Percentiles rank a stretch among this genome's conserved stretches.
Evolutionary conservation across 2,329 filamentous ascomycete species (phyloP).

Genomic region (Fusarium sp.): DNA sequence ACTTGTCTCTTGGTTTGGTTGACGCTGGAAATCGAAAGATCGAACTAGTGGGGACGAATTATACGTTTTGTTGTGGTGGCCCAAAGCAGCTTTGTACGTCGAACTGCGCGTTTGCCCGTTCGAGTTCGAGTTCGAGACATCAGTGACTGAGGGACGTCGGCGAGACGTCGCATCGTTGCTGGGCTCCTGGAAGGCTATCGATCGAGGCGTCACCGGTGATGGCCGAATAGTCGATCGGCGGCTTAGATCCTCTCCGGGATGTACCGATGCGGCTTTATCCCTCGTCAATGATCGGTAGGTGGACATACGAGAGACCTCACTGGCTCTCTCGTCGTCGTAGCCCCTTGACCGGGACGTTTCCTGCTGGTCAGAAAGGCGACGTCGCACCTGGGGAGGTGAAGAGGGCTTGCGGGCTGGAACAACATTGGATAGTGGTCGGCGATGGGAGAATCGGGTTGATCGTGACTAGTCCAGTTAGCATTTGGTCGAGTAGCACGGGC

Average conservation of each 20-base stretch:
- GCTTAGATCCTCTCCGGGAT: slow-evolving; percentile 52
- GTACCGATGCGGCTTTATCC: slow-evolving; percentile 57
- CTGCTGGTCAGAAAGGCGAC: slow-evolving; percentile 69
- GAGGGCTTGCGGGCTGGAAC: slow-evolving; percentile 60
- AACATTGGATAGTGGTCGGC: slow-evolving; percentile 65
- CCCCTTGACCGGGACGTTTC: slow-evolving; percentile 55
- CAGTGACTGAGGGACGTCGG: slow-evolving; percentile 60
- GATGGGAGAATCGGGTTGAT: slow-evolving; percentile 58
- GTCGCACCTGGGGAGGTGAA: slow-evolving; percentile 63
- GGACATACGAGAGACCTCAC: slow-evolving; percentile 55
- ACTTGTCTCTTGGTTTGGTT: slow-evolving; percentile 44
- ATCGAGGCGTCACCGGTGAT: slow-evolving; percentile 63
- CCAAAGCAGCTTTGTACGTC: slow-evolving; percentile 53
- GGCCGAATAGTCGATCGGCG: slow-evolving; percentile 53
- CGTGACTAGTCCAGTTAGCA: slow-evolving; percentile 57
- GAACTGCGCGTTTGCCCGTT: slow-evolving; percentile 55
- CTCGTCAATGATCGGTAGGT: slow-evolving; percentile 56
- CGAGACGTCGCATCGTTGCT: slow-evolving; percentile 46
- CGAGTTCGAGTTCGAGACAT: slow-evolving; percentile 47
- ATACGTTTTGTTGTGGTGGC: slow-evolving; percentile 53
- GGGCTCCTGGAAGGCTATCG: slow-evolving; percentile 60
- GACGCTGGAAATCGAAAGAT: slow-evolving; percentile 49
- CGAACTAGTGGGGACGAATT: slow-evolving; percentile 71
- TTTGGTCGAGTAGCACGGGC: slow-evolving; percentile 12
- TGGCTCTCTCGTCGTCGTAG: slow-evolving; percentile 58